Evolutionary conservation across 2,329 filamentous ascomycete genomes (phyloP).

Genomic region (Phialemonium atrogriseum): DNA sequence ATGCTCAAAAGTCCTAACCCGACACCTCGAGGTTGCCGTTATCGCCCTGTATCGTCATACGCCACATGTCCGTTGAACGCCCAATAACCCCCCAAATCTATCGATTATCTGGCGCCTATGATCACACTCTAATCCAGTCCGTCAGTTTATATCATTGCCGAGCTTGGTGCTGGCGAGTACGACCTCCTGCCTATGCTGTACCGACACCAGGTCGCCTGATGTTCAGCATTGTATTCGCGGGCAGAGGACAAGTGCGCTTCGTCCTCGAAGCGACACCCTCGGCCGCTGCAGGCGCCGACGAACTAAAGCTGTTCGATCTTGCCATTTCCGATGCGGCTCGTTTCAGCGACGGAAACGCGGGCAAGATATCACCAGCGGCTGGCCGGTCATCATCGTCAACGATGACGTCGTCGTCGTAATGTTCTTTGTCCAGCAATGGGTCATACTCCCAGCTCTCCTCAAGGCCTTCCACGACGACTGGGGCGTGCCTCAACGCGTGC

Average conservation of each 20-base stretch:
- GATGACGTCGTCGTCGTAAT: conserved; percentile 24
- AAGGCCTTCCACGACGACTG: conserved; percentile 41
- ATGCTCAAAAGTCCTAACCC: too few species aligned
- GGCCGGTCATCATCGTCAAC: conserved; percentile 27
- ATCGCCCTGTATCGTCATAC: too few species aligned
- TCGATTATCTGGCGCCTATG: too few species aligned
- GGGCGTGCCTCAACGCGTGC: conserved; percentile 39
- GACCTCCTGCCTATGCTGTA: conserved; percentile 15
- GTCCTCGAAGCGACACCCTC: conserved; percentile 11
- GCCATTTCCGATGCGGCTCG: conserved; percentile 45
- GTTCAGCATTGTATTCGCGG: conserved; percentile 12
- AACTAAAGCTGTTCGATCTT: conserved; percentile 36
- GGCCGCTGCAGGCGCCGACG: conserved; percentile 20
- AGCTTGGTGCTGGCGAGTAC: too few species aligned
- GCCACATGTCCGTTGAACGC: too few species aligned
- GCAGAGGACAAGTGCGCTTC: conserved; percentile 24
- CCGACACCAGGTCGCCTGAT: conserved; percentile 28
- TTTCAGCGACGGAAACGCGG: conserved; percentile 34
- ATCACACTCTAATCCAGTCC: too few species aligned
- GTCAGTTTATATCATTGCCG: too few species aligned
- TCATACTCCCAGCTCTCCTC: conserved; percentile 49
- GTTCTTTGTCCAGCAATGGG: conserved; percentile 35
- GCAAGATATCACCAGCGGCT: conserved; percentile 39
- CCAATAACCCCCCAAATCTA: too few species aligned
- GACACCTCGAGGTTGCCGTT: too few species aligned